A percentile compares a stretch with the other conserved stretches of the same genome.
Conservation (phyloP, 2,329 filamentous ascomycete species). For the Ophiocordyceps sinensis region DNA sequence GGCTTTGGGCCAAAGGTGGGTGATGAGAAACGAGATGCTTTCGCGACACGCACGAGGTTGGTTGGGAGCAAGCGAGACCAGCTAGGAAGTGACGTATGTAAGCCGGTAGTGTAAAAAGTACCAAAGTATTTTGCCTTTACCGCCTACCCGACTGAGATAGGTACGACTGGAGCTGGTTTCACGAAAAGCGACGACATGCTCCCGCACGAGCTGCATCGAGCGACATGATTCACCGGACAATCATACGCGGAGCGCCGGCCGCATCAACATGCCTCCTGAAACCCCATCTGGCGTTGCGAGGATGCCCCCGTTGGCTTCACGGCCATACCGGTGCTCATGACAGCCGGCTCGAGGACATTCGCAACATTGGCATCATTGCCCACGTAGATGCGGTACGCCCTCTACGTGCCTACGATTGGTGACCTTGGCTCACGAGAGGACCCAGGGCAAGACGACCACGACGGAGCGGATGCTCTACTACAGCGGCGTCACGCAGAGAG, state of each 20-base stretch:
- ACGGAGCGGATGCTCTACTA: slow-evolving; percentile 99
- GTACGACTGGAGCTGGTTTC: too few relatives aligned
- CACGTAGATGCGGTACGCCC: slow-evolving; percentile 74
- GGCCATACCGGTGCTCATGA: slow-evolving; percentile 7
- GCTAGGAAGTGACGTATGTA: too few relatives aligned
- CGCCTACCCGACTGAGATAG: too few relatives aligned
- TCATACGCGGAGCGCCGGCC: too few relatives aligned
- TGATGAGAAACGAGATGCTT: not conserved
- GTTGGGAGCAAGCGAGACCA: not conserved
- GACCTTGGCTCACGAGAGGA: slow-evolving; percentile 2
- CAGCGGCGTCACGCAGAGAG: slow-evolving; percentile 72
- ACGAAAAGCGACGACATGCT: too few relatives aligned
- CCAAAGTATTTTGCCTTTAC: too few relatives aligned
- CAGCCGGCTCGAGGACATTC: slow-evolving; percentile 37
- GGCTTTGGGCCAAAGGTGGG: not conserved
- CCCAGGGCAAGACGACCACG: slow-evolving; percentile 83
- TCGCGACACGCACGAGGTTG: not conserved
- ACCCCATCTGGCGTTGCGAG: not conserved
- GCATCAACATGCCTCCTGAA: not conserved
- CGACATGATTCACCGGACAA: too few relatives aligned
- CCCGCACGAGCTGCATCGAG: too few relatives aligned
- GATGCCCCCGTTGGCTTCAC: not conserved
- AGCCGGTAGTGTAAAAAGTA: too few relatives aligned
- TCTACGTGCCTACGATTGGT: too few relatives aligned
- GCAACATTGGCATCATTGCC: slow-evolving; percentile 97